Evolutionary conservation across 768 basidiomycete genomes (phyloP), one percentile per base, ranked within the genome.

Genomic region (Mycena capillaripes): DNA sequence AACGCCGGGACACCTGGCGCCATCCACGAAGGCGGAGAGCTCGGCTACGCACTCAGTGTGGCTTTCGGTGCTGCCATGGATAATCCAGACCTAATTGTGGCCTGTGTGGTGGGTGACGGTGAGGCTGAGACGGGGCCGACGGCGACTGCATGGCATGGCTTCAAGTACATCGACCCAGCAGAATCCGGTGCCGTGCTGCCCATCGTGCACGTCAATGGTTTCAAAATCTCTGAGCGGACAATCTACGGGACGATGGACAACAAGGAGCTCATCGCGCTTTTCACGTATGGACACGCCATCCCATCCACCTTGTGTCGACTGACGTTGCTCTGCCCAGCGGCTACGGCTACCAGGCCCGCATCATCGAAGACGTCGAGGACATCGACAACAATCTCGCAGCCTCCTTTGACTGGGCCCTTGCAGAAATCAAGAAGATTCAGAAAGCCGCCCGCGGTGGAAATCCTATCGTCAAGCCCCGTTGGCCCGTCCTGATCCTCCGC

Each of bases 101-200:
- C 91, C 57, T 95, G 93, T 71, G 86, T 97, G 36, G 84, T 97
- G n/a, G 96, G 96, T 27, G 95, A 97, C 71, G 96, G 95, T 32
- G 96, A 97, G 82, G 91, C 92, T 5, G 93, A 95, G 80, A 92
- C 92, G 4, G 93, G 93, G 5, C 93, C 93, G 0, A 94, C 94
- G 42, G 93, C 93, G 8, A 85, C 90, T 19, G 92, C 93, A 23
- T 97, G 95, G 94, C 95, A 96, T 76, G 92, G 88, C 8, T 92
- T 86, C 89, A 97, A 98, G 85, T 98, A 93, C 79, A 90, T 97
- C 76, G 95, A 98, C 78, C 96, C 96, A 27, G 89, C 89, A 19
- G 96, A 97, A 82, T 93, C 92, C 3, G 96, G 96, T 23, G 95
- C 96, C 0, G 95, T 97, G 23, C 84, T 98, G n/a, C 96, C 96